Conservation (phyloP, 495 filamentous ascomycete species). For the Lentithecium fluviatile region DNA sequence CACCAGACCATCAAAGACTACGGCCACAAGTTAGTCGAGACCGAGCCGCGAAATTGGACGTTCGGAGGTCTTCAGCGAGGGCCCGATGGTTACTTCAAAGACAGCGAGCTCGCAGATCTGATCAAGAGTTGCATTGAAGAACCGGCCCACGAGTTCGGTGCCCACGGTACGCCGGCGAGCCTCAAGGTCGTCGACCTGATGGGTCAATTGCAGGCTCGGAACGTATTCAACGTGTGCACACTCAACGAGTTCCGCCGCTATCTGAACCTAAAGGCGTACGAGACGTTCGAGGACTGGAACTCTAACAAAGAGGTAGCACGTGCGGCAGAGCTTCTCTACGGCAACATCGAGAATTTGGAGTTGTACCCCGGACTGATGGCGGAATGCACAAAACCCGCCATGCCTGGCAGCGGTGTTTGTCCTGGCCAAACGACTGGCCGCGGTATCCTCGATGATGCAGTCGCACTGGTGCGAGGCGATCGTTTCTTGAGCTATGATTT, state of each 20-base stretch:
- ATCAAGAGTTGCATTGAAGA: conserved; percentile 60
- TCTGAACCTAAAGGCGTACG: conserved; percentile 38
- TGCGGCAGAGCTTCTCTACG: conserved; percentile 39
- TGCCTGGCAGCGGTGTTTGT: conserved; percentile 40
- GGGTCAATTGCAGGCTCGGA: conserved; percentile 38
- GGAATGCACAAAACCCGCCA: conserved; percentile 39
- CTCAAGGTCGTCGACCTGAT: conserved; percentile 39
- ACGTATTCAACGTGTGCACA: conserved; percentile 41
- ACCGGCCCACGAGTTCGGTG: conserved; percentile 41
- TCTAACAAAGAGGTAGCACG: conserved; percentile 35
- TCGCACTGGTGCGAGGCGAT: conserved; percentile 39
- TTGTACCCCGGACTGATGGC: conserved; percentile 40
- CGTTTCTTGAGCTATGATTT: conserved; percentile 40
- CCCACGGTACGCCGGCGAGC: conserved; percentile 39
- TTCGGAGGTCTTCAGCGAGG: conserved; percentile 57
- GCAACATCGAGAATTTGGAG: conserved; percentile 39
- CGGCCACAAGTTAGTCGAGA: conserved; percentile 51
- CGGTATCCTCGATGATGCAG: conserved; percentile 40
- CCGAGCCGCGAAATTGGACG: conserved; percentile 54
- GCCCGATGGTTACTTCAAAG: conserved; percentile 56
- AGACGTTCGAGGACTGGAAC: conserved; percentile 37
- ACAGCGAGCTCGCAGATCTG: conserved; percentile 60
- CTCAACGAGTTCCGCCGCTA: conserved; percentile 40
- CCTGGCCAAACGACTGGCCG: conserved; percentile 40
- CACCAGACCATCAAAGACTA: conserved; percentile 54